Conservation (phyloP, 306 rosid genomes). For the Abrus pulchellus region DNA sequence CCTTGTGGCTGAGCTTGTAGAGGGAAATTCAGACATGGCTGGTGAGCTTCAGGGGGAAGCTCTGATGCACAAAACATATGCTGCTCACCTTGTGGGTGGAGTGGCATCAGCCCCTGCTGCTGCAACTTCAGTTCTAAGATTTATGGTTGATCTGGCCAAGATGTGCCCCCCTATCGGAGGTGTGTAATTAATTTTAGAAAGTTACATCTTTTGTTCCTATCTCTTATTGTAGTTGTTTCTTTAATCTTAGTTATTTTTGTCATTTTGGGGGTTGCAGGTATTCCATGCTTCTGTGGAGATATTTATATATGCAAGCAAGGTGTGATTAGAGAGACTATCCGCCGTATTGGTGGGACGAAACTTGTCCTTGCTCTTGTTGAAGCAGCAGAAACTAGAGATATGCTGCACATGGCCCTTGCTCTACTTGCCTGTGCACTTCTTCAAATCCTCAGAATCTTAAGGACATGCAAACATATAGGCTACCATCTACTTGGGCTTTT, state of each 20-base stretch:
- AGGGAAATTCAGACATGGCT: slow-evolving; percentile 92
- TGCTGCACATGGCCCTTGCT: slow-evolving; percentile 95
- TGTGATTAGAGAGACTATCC: slow-evolving; percentile 87
- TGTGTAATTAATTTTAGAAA: slow-evolving; percentile 58
- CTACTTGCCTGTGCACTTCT: slow-evolving; percentile 89
- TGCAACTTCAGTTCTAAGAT: slow-evolving; percentile 93
- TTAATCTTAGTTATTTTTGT: slow-evolving; percentile 36
- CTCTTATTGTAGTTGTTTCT: slow-evolving; percentile 28
- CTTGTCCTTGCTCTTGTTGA: slow-evolving; percentile 93
- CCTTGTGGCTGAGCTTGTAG: slow-evolving; percentile 98
- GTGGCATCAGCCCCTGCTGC: slow-evolving; percentile 99
- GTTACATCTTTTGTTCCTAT: slow-evolving; percentile 39
- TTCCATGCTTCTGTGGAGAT: slow-evolving; percentile 96
- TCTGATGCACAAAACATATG: slow-evolving; percentile 98
- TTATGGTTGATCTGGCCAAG: slow-evolving; percentile 99
- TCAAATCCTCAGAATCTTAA: slow-evolving; percentile 91
- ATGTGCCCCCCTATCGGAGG: slow-evolving; percentile 98
- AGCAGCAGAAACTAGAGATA: slow-evolving; percentile 96
- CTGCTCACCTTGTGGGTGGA: slow-evolving; percentile 99
- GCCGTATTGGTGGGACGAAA: slow-evolving; percentile 90
- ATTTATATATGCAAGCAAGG: slow-evolving; percentile 82
- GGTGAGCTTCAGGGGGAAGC: slow-evolving; percentile 99
- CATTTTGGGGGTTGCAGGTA: slow-evolving; percentile 68
- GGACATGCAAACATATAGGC: slow-evolving; percentile 95
- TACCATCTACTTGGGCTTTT: slow-evolving; percentile 96